Base-by-base conservation (phyloP, 495 filamentous ascomycete genomes). In the Paragyromitra xinjiangensis region DNA sequence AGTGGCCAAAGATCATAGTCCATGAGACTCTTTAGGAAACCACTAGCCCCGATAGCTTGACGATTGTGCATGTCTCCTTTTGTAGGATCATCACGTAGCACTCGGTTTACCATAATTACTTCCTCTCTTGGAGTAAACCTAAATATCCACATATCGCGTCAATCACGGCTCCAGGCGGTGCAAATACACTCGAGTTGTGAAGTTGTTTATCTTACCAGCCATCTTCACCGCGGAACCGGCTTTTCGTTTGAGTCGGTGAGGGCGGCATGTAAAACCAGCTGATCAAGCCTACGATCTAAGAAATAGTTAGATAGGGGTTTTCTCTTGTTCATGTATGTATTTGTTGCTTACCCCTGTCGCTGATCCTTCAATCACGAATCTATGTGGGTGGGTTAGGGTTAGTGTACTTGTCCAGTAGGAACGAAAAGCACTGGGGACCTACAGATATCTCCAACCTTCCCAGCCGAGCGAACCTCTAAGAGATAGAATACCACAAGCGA, bases 381-480 rank as follows among this genome's bases (percentile, higher is more conserved):
- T 78, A 37, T 58, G 14, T 34, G 12, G 40, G 24, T 8, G 22
- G 2, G 39, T 29, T 67, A 19, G 19, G 3, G 37, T 48, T 62
- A 75, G 69, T 34, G 7, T 22, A 29, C 63, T 19, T 19, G 9
- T 50, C 44, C 14, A 29, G 6, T 16, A 26, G 84, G 16, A 26
- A 11, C 16, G 14, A 6, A 50, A 84, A 51, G 24, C 86, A 85
- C 62, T 88, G 86, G 6, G 89, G 85, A 6, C 84, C 73, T 92
- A 93, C 11, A 93, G 85, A 84, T 91, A 93, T 64, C 91, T 85
- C 93, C 93, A 95, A 11, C 92, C 92, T 1, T 88, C 86, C 11
- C 84, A 84, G 2, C 89, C 90, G 14, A 88, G 79, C 14, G 87
- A 82, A 4, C 88, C 86, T 8, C 89, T 84, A 77, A 95, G 87